Evolutionary conservation across 805 yeast species (phyloP), one percentile per base, ranked within the genome.

Genomic region (Lachancea dasiensis): DNA sequence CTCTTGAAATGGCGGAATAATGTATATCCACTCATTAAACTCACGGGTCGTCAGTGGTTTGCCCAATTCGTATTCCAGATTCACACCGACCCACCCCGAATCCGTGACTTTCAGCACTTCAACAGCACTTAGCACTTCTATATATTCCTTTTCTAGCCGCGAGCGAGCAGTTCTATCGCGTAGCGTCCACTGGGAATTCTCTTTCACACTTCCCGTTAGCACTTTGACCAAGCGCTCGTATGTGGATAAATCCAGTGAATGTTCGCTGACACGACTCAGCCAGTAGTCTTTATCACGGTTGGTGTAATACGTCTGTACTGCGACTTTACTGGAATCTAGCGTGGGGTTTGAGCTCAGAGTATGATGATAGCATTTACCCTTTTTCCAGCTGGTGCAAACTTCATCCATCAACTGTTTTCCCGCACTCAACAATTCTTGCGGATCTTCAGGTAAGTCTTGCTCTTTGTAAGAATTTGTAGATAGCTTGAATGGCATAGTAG

Each of bases 31-130:
- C 31, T 63, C 63, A 41, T 57, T 56, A 46, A 67, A 67, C 32
- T 61, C 66, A 27, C 71, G 47, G 1, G 64, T 58, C 4, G 54
- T 50, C 23, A 65, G 45, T 4, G 67, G 61, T 9, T 58, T 54
- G 4, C 67, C 66, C 16, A 67, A 44, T 25, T 63, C 61, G 45
- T 67, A 67, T 34, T 56, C 52, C n/a, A 61, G 51, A 38, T 55
- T 50, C 16, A 60, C 58, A 3, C 52, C 44, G 1, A 53, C 55
- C 64, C 65, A 63, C 15, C 53, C 53, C 16, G 41, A 19, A 1
- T 39, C 39, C 6, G 40, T 54, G 21, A 43, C 51, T 6, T 45
- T 37, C 6, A 48, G 34, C 2, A 52, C 31, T 10, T 53, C 52
- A 19, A 52, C 41, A 19, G 52, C 50, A 4, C 49, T 51, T 29